Base-by-base conservation (phyloP, 495 filamentous ascomycete species). In the Entonaema liquescens region DNA sequence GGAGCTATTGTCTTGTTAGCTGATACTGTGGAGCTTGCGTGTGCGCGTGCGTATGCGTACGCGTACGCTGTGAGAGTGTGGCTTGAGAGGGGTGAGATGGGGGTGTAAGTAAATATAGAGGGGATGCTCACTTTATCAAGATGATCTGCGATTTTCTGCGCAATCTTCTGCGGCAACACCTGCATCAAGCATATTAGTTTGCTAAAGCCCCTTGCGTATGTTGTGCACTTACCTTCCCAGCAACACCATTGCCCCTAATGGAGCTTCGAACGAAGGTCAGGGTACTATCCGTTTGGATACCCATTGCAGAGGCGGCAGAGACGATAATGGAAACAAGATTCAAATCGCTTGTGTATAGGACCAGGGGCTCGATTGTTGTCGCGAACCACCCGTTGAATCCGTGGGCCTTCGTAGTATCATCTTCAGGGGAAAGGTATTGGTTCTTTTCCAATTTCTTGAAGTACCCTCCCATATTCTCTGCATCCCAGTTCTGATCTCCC, bases 351-450 rank as follows among this genome's bases (percentile, higher is more conserved):
- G 86, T 71, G 2, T 85, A 80, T 36, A 89, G 73, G 15, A 71
- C 80, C 3, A 86, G 62, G 4, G 84, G 82, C 0, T 86, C 81
- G 5, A 81, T 68, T 25, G 83, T 82, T 1, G 83, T 87, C 17
- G 74, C 61, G 19, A 90, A 75, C 85, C 86, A 92, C 21, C 89
- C 88, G 40, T 82, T 73, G 57, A 79, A 83, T n/a, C 89, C 89
- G 72, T 91, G 89, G 28, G 54, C 58, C 1, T 78, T 71, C 6
- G 80, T 79, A 7, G 54, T 54, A 50, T 72, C 66, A 1, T 61
- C 60, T 0, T 21, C 33, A 0, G 81, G 76, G 6, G 81, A 60
- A 0, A 81, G 68, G 73, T 90, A 90, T 33, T 83, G 66, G 69
- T 86, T 86, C 36, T 83, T 82, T 77, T 90, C 88, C 35, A 90